These are phyloP conservation scores for Pyricularia sp. DNA, from an alignment of 2,329 filamentous ascomycete species.

Conservation along the genomic window DNA sequence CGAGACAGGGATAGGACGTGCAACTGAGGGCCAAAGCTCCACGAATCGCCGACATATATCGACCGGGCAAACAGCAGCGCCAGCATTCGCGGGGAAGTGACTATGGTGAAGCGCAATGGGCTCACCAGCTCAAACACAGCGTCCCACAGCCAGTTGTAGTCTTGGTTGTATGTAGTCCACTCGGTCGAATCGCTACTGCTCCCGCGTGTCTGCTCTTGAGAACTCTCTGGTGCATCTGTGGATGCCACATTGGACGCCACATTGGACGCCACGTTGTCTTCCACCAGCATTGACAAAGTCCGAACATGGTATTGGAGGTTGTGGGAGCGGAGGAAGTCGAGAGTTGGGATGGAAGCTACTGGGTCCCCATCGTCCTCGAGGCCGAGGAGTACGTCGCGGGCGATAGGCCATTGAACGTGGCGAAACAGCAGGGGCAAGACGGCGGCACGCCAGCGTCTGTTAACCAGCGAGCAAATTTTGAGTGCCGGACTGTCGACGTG, in stretches of 20 bases:
- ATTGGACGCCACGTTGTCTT: conserved; percentile 7
- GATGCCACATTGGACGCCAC: conserved; percentile 4
- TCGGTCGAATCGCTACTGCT: conserved; percentile 9
- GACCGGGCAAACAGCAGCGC: conserved; percentile 49
- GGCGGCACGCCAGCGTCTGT: conserved; percentile 40
- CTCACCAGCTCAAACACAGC: conserved; percentile 43
- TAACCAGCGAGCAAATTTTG: conserved; percentile 47
- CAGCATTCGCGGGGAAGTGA: conserved; percentile 54
- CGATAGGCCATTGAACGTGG: conserved; percentile 34
- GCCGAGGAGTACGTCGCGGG: conserved; percentile 19
- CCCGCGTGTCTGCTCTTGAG: background rate
- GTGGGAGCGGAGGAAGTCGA: conserved; percentile 28
- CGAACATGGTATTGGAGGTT: conserved; percentile 28
- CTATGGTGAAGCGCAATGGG: conserved; percentile 42
- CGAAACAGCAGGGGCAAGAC: conserved; percentile 48
- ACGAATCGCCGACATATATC: conserved; percentile 47
- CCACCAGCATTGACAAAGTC: conserved; percentile 31
- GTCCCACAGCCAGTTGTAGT: conserved; percentile 43
- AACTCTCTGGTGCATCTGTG: background rate
- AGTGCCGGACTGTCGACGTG: conserved; percentile 23
- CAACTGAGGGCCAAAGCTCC: conserved; percentile 54
- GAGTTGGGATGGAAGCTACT: conserved; percentile 23
- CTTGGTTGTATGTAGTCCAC: conserved; percentile 12
- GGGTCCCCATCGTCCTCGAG: conserved; percentile 15
- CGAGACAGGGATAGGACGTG: conserved; percentile 48